Conservation (phyloP, 169 alveolate genomes). For the Plasmodium knowlesi region DNA sequence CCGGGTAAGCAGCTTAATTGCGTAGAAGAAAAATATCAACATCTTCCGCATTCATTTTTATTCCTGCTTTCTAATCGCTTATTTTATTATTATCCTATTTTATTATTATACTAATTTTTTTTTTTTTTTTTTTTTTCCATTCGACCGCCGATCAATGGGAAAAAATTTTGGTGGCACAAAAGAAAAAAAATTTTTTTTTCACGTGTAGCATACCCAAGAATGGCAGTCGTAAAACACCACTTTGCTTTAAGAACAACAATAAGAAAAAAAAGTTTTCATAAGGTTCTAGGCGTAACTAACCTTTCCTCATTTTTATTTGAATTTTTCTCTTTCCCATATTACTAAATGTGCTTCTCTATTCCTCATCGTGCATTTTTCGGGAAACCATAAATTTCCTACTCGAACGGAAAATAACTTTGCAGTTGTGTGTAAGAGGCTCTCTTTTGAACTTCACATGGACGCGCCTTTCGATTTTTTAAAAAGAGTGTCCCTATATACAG, state of each 20-base stretch:
- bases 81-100: not conserved
- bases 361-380: not conserved
- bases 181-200: not conserved
- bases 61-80: not conserved
- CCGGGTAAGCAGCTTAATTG: not conserved
- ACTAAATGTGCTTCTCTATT: not conserved
- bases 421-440: not conserved
- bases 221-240: not conserved
- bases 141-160: not conserved
- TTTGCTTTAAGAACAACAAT: not conserved
- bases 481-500: not conserved
- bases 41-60: not conserved
- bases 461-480: not conserved
- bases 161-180: not conserved
- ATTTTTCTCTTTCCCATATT: not conserved
- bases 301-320: not conserved
- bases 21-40: not conserved
- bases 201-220: not conserved
- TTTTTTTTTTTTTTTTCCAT: not conserved
- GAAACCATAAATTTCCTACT: not conserved
- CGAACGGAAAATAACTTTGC: not conserved
- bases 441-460: not conserved
- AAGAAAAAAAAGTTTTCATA: not conserved
- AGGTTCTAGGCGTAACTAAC: not conserved
- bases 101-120: not conserved